Percentiles rank a stretch among this genome's conserved stretches.
These are phyloP conservation scores for Lizonia empirigonia DNA, from an alignment of 2,329 filamentous ascomycete species.

Conservation along the genomic window DNA sequence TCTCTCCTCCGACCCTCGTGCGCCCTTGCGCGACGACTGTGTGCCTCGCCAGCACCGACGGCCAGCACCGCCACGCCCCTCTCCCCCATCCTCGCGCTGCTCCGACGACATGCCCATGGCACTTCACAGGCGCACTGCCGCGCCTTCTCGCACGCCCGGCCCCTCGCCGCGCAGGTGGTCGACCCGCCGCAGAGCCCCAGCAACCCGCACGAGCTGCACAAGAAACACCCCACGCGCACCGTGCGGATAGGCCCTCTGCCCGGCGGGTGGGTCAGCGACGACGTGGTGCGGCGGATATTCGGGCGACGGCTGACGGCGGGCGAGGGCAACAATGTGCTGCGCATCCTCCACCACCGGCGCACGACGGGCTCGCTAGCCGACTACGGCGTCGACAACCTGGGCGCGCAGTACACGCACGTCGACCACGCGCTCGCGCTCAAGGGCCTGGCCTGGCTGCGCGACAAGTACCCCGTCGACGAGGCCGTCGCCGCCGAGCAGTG, in stretches of 20 bases:
- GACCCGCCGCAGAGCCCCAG: slow-evolving; percentile 31
- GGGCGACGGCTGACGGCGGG: slow-evolving; percentile 32
- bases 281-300: slow-evolving; percentile 40
- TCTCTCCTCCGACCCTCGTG: slow-evolving; percentile 38
- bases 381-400: slow-evolving; percentile 46
- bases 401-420: slow-evolving; percentile 36
- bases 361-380: slow-evolving; percentile 49
- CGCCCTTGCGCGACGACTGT: slow-evolving; percentile 40
- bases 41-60: slow-evolving; percentile 20
- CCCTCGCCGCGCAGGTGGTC: slow-evolving; percentile 32
- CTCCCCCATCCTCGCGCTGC: slow-evolving; percentile 32
- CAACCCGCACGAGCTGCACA: slow-evolving; percentile 12
- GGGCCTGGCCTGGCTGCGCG: slow-evolving; percentile 45
- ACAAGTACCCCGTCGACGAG: slow-evolving; percentile 48
- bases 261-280: slow-evolving; percentile 32
- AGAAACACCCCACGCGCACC: slow-evolving; percentile 34
- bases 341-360: slow-evolving; percentile 48
- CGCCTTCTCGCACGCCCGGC: slow-evolving; percentile 32
- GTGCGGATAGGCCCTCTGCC: slow-evolving; percentile 43
- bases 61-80: slow-evolving; percentile 9
- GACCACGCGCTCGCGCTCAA: slow-evolving; percentile 35
- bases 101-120: slow-evolving; percentile 13
- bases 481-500: slow-evolving; percentile 48
- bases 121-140: slow-evolving; percentile 25
- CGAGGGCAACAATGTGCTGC: slow-evolving; percentile 46